Evolutionary conservation across 345 rosid species (phyloP), one percentile per base, ranked within the genome.

Genomic region (Eucalyptus victrix): DNA sequence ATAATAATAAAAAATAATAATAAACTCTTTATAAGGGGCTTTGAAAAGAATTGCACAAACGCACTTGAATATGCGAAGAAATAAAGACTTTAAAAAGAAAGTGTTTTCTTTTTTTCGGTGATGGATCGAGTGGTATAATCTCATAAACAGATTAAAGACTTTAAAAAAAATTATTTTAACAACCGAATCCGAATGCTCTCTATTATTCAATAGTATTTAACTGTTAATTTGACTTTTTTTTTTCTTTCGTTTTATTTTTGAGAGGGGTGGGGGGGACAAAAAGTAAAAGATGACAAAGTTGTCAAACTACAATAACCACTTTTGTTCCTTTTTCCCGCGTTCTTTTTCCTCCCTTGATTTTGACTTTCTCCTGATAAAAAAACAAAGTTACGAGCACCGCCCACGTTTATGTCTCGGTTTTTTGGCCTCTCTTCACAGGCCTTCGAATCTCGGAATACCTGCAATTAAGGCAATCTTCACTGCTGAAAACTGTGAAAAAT

Each of bases 291-390:
- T 37, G 90, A 86, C 87, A 72, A 89, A 87, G 83, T 87, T 89
- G 91, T 92, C 92, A 90, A 85, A 90, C 89, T 86, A 90, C 51
- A 86, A 90, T 90, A 87, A 80, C 89, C 58, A 72, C 92, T 90
- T 92, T 93, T 91, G 91, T 60, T 23, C 37, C 86, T n/a, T 45
- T 30, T 88, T 93, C 91, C 90, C 89, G 87, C 91, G 72, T 87
- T 90, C 51, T 80, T 45, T 87, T 12, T 87, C 86, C 86, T 65
- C 34, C 23, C 40, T 44, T 42, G 34, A 87, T 90, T 89, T 90
- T 88, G 88, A 90, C 92, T 91, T 88, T 81, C 47, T 40, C 83
- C 4, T 6, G 51, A 45, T 7, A 49, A 49, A 30, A 51, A 30
- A 51, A 86, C 88, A 51, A 51, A 86, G 56, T 76, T 76, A 37